A percentile compares a stretch with the other conserved stretches of the same genome.
phyloP scores from a whole-genome alignment of 2,329 filamentous ascomycete species.

The Penicillium decumbens region DNA sequence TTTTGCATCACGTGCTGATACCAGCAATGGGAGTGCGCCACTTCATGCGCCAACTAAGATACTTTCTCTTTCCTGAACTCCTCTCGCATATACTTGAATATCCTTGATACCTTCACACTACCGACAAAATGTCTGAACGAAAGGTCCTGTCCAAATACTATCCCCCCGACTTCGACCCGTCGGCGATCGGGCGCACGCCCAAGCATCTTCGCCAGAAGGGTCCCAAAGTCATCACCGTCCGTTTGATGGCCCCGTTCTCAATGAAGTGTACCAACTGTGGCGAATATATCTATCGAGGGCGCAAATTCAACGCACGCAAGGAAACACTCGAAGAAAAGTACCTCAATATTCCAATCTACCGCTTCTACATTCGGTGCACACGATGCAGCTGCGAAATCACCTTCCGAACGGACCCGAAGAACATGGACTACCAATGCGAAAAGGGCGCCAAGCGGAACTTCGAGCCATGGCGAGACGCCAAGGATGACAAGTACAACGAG shows the following conservation, averaged over 20 bases:
- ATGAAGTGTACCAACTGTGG: slow-evolving; percentile 62
- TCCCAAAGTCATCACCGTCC: slow-evolving; percentile 77
- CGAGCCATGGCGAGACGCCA: slow-evolving; percentile 76
- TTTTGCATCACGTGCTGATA: not conserved
- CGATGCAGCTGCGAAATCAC: slow-evolving; percentile 81
- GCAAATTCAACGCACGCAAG: slow-evolving; percentile 94
- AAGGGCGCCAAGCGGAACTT: slow-evolving; percentile 86
- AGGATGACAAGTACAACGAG: slow-evolving; percentile 58
- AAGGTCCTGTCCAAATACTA: slow-evolving; percentile 65
- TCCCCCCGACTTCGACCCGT: slow-evolving; percentile 82
- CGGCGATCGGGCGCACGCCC: slow-evolving; percentile 64
- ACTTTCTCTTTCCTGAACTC: not conserved
- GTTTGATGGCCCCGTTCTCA: slow-evolving; percentile 82
- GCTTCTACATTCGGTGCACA: slow-evolving; percentile 89
- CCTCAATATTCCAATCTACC: slow-evolving; percentile 77
- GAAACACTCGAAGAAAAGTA: slow-evolving; percentile 90
- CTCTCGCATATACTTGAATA: not conserved
- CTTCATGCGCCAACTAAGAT: not conserved
- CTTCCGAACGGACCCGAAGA: slow-evolving; percentile 91
- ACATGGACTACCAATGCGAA: slow-evolving; percentile 77
- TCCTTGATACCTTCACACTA: not conserved
- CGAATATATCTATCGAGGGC: slow-evolving; percentile 86
- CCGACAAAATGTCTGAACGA: slow-evolving; percentile 69
- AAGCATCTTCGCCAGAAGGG: slow-evolving; percentile 58
- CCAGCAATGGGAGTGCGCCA: not conserved